Evolutionary conservation across 1,284 basidiomycete genomes (phyloP).

Genomic region (Cutaneotrichosporon dermatis): DNA sequence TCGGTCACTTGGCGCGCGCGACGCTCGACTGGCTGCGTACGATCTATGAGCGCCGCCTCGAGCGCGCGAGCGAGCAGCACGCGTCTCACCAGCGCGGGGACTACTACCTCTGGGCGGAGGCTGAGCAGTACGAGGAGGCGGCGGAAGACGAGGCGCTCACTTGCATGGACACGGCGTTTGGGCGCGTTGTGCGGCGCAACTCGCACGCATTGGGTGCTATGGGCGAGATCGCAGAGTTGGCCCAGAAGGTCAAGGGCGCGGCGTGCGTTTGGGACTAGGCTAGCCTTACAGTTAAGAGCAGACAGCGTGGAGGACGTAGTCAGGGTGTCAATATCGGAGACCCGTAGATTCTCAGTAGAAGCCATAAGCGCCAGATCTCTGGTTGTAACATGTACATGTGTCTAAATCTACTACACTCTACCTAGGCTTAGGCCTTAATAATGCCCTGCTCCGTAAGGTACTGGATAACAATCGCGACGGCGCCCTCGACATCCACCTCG

Average conservation of each 20-base stretch:
- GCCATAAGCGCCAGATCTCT: too few relatives aligned
- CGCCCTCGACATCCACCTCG: slow-evolving; percentile 69
- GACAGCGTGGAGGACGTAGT: too few relatives aligned
- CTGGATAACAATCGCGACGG: slow-evolving; percentile 73
- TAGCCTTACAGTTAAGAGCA: too few relatives aligned
- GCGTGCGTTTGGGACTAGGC: slow-evolving; percentile 5
- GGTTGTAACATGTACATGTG: slow-evolving; percentile 9
- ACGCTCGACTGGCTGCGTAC: slow-evolving; percentile 16
- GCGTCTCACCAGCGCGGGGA: slow-evolving; percentile 6
- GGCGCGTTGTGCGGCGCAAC: slow-evolving; percentile 13
- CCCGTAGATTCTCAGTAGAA: too few relatives aligned
- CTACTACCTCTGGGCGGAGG: slow-evolving; percentile 18
- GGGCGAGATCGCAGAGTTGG: slow-evolving; percentile 10
- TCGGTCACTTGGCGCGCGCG: slow-evolving; percentile 12
- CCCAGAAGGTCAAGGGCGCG: slow-evolving; percentile 14
- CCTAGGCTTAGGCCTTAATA: slow-evolving; percentile 24
- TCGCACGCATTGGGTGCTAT: slow-evolving; percentile 9
- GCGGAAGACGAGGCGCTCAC: slow-evolving; percentile 18
- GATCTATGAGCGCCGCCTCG: slow-evolving; percentile 10
- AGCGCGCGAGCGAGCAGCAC: slow-evolving; percentile 10
- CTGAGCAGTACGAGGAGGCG: slow-evolving; percentile 17
- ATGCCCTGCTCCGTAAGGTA: slow-evolving; percentile 65
- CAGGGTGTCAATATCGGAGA: too few relatives aligned
- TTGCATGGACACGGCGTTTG: slow-evolving; percentile 18
- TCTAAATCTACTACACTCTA: neutral